Base-by-base conservation (phyloP, 768 basidiomycete genomes). In the Daedaleopsis sinensis region DNA sequence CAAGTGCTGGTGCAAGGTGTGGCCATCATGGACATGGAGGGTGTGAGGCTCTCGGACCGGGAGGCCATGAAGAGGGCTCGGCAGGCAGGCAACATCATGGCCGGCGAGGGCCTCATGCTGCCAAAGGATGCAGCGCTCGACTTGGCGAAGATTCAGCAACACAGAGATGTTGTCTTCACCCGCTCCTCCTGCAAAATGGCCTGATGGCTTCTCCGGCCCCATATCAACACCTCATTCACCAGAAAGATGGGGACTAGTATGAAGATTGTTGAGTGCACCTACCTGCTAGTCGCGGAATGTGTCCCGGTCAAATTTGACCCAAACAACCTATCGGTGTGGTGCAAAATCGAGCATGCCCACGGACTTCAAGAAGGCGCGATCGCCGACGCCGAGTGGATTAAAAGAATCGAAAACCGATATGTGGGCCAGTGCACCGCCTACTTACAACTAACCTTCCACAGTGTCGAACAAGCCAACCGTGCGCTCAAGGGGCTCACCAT, bases 391-490 rank as follows among this genome's bases (percentile, higher is more conserved):
- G 54, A 62, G 9, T 78, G 63, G 67, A 69, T 76, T 18, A 76
- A 76, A 46, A 64, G 70, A 0, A n/a, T 57, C 0, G 61, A 66
- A 13, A 23, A 54, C 1, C 60, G 72, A 1, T 9, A 15, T 0
- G 24, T 23, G 9, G 51, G 46, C 0, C 77, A 76, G 54, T 53
- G 50, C 5, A 56, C 59, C 0, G 72, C 72, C 0, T 70, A 73
- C 48, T 50, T 69, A 0, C 62, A 75, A 7, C 35, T 76, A 3
- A 58, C 58, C n/a, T n/a, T n/a, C n/a, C n/a, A n/a, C n/a, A n/a
- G n/a, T n/a, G n/a, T n/a, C n/a, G n/a, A n/a, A n/a, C 47, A 57
- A 19, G 73, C 71, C 5, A 77, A 76, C 63, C 21, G 38, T 0
- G 66, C 65, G 2, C 63, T 75, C n/a, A 44, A 67, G 9, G 71